Conservation (phyloP, 2,329 filamentous ascomycete species). For the Dryadomyces quercus-mongolicae region DNA sequence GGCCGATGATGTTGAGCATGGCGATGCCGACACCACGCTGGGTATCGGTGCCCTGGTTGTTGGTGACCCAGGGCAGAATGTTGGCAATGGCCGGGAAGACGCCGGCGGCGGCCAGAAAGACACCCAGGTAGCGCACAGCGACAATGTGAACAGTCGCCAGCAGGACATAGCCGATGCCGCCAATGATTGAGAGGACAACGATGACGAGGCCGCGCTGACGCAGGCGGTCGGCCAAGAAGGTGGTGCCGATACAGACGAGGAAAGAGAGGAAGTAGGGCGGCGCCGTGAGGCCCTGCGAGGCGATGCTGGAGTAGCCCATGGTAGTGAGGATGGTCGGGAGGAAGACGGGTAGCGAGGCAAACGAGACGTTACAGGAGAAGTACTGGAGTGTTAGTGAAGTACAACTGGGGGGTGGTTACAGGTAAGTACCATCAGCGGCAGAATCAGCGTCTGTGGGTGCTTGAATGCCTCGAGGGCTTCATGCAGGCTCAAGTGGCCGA, state of each 20-base stretch:
- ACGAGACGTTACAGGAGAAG: constrained; percentile 26
- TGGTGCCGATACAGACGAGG: constrained; percentile 45
- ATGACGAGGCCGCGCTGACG: constrained; percentile 53
- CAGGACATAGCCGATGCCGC: constrained; percentile 51
- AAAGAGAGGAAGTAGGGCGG: constrained; percentile 60
- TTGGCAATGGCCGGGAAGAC: constrained; percentile 56
- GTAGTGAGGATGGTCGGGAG: constrained; percentile 49
- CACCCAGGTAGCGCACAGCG: constrained; percentile 31
- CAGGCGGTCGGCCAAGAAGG: constrained; percentile 52
- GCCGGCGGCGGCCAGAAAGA: constrained; percentile 31
- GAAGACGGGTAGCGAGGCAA: constrained; percentile 41
- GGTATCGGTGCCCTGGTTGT: constrained; percentile 58
- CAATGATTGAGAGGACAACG: constrained; percentile 40
- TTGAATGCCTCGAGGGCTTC: constrained; percentile 35
- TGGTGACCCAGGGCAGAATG: constrained; percentile 57
- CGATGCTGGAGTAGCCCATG: constrained; percentile 56
- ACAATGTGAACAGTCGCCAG: constrained; percentile 40
- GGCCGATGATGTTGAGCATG: constrained; percentile 48
- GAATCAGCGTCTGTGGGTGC: constrained; percentile 37
- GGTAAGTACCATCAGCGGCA: constrained; percentile 17
- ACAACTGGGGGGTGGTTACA: constrained; percentile 10
- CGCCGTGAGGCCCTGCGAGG: constrained; percentile 60
- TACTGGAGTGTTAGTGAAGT: constrained; percentile 5
- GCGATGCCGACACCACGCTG: constrained; percentile 52
- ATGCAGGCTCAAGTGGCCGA: constrained; percentile 28